These are phyloP conservation scores for Ceratobasidium theobromae DNA, from an alignment of 1,284 basidiomycete genomes.

Conservation along the genomic window DNA sequence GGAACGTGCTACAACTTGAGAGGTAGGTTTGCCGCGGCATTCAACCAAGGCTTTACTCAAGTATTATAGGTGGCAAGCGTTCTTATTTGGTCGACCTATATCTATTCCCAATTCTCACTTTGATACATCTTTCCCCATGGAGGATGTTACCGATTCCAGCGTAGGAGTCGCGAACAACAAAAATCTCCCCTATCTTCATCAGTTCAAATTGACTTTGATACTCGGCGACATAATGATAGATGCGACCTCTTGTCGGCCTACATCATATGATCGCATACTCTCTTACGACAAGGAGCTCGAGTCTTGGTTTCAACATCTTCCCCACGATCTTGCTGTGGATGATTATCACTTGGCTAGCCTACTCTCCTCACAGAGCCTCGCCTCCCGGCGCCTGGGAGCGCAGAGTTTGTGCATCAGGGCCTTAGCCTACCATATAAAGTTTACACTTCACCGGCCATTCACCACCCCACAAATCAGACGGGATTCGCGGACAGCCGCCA, in stretches of 20 bases:
- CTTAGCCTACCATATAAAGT: conserved; percentile 75
- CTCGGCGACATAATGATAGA: conserved; percentile 80
- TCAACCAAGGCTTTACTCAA: conserved; percentile 3
- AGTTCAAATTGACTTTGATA: conserved; percentile 74
- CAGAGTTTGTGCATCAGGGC: conserved; percentile 75
- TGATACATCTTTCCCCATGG: conserved; percentile 68
- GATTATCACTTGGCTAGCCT: conserved; percentile 68
- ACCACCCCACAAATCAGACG: conserved; percentile 43
- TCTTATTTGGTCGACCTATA: conserved; percentile 77
- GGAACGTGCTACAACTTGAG: conserved; percentile 77
- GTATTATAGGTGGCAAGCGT: conserved; percentile 71
- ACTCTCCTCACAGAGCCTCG: conserved; percentile 53
- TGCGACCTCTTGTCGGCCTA: conserved; percentile 70
- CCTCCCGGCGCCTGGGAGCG: conserved; percentile 63
- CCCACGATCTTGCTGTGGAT: conserved; percentile 68
- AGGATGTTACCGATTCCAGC: conserved; percentile 22
- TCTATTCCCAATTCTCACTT: conserved; percentile 74
- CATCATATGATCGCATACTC: conserved; percentile 70
- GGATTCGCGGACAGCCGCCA: conserved; percentile 53
- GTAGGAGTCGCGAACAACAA: conserved; percentile 16
- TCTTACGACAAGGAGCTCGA: conserved; percentile 65
- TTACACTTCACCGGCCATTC: conserved; percentile 77
- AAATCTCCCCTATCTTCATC: conserved; percentile 65
- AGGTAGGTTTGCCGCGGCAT: conserved; percentile 49
- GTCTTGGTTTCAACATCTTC: conserved; percentile 71